Conservation (phyloP, 495 filamentous ascomycete species). For the Neurospora sp. region DNA sequence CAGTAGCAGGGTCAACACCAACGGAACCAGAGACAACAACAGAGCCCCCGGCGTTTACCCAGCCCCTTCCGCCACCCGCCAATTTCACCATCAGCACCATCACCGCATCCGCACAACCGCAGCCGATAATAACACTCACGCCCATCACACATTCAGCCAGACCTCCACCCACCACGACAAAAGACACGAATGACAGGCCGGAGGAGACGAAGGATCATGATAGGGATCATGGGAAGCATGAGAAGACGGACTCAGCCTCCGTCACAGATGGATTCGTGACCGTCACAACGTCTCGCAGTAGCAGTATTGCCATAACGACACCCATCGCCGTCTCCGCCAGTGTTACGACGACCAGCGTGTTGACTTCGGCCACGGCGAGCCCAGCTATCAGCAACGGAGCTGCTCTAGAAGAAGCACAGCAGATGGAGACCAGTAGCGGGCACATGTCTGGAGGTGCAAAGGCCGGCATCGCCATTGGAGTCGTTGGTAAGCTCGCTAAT, state of each 20-base stretch:
- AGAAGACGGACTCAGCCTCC: not conserved
- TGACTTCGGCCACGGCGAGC: not conserved
- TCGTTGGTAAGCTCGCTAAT: slow-evolving; percentile 3
- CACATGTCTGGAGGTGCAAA: slow-evolving; percentile 4
- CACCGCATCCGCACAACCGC: not conserved
- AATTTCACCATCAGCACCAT: not conserved
- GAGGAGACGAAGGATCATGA: not conserved
- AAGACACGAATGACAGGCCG: not conserved
- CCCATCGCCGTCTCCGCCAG: not conserved
- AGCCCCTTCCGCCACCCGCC: not conserved
- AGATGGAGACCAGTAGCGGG: not conserved
- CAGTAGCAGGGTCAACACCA: not conserved
- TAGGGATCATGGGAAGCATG: not conserved
- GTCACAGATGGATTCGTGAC: not conserved
- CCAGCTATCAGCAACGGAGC: not conserved
- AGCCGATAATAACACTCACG: not conserved
- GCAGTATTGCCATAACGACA: not conserved
- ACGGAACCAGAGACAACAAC: not conserved
- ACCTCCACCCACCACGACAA: not conserved
- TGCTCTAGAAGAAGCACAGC: not conserved
- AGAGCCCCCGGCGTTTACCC: not conserved
- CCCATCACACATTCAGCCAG: not conserved
- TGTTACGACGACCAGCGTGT: not conserved
- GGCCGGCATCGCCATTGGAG: slow-evolving; percentile 12
- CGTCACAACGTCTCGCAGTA: not conserved